Evolutionary conservation across 352 stramenopile species (phyloP).

Genomic region (Phytophthora podocarpi): DNA sequence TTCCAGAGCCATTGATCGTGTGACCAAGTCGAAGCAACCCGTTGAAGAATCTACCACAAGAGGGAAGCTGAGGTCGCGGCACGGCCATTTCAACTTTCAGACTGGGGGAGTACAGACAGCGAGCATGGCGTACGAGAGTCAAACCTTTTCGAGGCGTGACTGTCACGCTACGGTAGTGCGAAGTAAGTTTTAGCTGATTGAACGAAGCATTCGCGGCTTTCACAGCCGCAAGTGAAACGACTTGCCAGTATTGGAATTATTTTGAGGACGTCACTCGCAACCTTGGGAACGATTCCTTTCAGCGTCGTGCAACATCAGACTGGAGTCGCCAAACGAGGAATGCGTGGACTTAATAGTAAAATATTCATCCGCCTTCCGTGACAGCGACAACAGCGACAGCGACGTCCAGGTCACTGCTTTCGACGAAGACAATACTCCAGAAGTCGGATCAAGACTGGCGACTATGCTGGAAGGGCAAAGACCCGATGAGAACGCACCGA

Average conservation of each 20-base stretch:
- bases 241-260: constrained; percentile 15
- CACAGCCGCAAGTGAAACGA: constrained; percentile 14
- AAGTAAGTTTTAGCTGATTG: constrained; percentile 19
- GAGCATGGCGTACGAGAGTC: constrained; percentile 2
- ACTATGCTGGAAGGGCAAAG: neutral
- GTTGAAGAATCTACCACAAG: neutral
- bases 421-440: too few relatives aligned
- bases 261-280: too few relatives aligned
- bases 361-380: too few relatives aligned
- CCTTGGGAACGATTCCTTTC: too few relatives aligned
- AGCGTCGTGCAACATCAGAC: neutral
- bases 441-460: neutral
- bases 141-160: constrained; percentile 5
- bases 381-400: neutral
- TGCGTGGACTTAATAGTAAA: constrained; percentile 10
- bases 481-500: neutral
- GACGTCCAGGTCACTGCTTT: neutral
- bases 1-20: constrained; percentile 64
- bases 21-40: constrained; percentile 22
- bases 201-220: constrained; percentile 2
- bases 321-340: constrained; percentile 11
- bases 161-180: constrained; percentile 15
- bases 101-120: constrained; percentile 1
- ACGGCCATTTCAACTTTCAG: neutral
- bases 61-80: neutral